Base-by-base conservation (phyloP, 139 green algal genomes). In the Penium margaritaceum region DNA sequence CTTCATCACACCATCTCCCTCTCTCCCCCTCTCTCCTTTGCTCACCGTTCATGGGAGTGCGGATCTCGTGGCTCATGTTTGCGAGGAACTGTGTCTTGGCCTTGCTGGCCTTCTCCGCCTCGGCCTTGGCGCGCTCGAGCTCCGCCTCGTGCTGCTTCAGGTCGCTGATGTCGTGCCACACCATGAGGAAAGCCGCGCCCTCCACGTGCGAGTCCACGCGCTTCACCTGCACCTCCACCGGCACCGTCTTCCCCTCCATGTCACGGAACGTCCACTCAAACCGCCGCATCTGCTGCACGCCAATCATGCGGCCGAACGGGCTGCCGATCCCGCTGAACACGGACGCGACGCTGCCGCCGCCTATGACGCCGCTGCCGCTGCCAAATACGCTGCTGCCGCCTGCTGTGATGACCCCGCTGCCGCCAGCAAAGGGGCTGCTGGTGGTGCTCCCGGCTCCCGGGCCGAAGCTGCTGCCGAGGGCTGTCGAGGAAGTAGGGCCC, bases 41-140 rank as follows among this genome's bases (percentile, higher is more conserved):
- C 47, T 1, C 63, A 74, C 70, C 85, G 62, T 90, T 90, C 37
- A 90, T 73, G 5, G 86, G 86, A 1, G 86, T 90, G 34, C 86
- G 77, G 54, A 90, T 90, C 63, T 90, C 86, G 62, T 90, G 86
- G 75, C 81, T 88, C 66, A 89, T 84, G 70, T 90, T 89, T 30
- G 85, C 84, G 35, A 90, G 75, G 43, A 90, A 90, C 62, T 82
- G 54, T 17, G 71, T 84, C 68, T 90, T 90, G 57, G 85, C 85
- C 53, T 83, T 71, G 0, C 46, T 75, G 5, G 85, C 85, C 9
- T 58, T 58, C 63, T 86, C 72, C 2, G 85, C 85, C 3, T 63
- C 76, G 60, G 81, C 67, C 63, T 75, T 79, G 64, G 72, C 53
- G 14, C 19, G 34, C 4, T 58, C 17, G 0, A 72, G 57, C 57